A percentile compares a stretch with the other conserved stretches of the same genome.
Conservation (phyloP, 345 rosid genomes). For the Hypericum perforatum region DNA sequence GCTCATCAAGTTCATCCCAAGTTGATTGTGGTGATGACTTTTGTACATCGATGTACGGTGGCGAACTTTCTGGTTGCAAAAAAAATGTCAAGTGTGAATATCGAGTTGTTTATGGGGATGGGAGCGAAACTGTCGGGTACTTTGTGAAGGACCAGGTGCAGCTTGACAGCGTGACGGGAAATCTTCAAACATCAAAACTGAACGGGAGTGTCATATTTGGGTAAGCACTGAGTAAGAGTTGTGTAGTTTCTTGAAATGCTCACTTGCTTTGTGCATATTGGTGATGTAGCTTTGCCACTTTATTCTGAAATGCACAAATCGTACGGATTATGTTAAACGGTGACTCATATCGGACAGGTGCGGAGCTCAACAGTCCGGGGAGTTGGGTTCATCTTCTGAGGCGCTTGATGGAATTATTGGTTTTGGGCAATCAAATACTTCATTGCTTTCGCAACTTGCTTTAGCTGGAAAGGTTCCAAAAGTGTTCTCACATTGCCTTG, state of each 20-base stretch:
- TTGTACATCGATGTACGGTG: constrained; percentile 38
- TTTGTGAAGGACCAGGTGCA: constrained; percentile 53
- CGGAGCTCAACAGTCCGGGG: constrained; percentile 69
- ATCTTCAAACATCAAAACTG: constrained; percentile 32
- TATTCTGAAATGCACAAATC: not conserved
- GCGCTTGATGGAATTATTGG: constrained; percentile 92
- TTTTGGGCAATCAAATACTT: constrained; percentile 77
- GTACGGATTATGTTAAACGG: not conserved
- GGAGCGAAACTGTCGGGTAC: constrained; percentile 63
- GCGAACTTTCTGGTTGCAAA: constrained; percentile 42
- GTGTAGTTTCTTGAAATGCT: no score
- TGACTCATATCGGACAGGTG: constrained; percentile 34
- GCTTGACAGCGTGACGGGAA: constrained; percentile 43
- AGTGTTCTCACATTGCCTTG: constrained; percentile 77
- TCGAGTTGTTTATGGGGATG: constrained; percentile 63
- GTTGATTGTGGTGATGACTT: constrained; percentile 50
- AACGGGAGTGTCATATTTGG: constrained; percentile 58
- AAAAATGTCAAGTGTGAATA: constrained; percentile 40
- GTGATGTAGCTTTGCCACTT: not conserved
- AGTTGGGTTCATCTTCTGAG: constrained; percentile 36
- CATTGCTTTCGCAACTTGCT: constrained; percentile 80
- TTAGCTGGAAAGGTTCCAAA: constrained; percentile 47
- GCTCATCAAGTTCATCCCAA: constrained; percentile 32
- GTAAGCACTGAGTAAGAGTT: constrained; percentile 23
- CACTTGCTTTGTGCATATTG: not conserved